Conservation (phyloP, 495 filamentous ascomycete species). For the Neurospora sp. region DNA sequence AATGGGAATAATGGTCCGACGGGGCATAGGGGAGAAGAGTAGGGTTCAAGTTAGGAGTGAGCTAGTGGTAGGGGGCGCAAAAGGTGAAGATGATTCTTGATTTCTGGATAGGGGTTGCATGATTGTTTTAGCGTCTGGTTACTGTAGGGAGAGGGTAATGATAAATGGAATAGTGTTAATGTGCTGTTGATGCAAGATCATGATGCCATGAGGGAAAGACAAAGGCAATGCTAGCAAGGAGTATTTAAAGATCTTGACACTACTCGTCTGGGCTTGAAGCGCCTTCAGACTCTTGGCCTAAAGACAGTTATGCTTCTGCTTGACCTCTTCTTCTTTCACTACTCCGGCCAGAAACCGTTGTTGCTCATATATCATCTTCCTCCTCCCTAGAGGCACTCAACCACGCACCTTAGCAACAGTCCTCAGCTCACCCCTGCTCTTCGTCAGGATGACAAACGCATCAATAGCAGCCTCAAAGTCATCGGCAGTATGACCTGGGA, state of each 20-base stretch:
- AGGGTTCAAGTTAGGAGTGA: not conserved
- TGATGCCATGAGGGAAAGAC: no score
- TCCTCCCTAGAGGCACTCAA: not conserved
- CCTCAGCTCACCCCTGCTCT: not conserved
- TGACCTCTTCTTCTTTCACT: no score
- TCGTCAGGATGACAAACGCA: conserved; percentile 21
- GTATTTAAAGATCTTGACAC: no score
- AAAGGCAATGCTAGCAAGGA: no score
- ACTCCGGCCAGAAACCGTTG: no score
- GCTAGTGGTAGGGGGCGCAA: no score
- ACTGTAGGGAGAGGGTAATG: not conserved
- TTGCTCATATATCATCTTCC: no score
- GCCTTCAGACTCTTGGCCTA: no score
- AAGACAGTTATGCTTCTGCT: no score
- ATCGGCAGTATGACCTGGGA: conserved; percentile 5
- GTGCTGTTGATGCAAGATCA: not conserved
- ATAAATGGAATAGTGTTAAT: not conserved
- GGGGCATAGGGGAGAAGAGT: not conserved
- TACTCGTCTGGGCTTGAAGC: no score
- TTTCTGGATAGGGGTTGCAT: not conserved
- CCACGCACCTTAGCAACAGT: not conserved
- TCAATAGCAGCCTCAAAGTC: conserved; percentile 19
- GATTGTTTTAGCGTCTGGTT: not conserved
- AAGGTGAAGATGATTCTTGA: not conserved
- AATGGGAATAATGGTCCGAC: not conserved